A percentile compares a stretch with the other conserved stretches of the same genome.
Conservation (phyloP, 1,284 basidiomycete genomes). For the Malassezia cuniculi region DNA sequence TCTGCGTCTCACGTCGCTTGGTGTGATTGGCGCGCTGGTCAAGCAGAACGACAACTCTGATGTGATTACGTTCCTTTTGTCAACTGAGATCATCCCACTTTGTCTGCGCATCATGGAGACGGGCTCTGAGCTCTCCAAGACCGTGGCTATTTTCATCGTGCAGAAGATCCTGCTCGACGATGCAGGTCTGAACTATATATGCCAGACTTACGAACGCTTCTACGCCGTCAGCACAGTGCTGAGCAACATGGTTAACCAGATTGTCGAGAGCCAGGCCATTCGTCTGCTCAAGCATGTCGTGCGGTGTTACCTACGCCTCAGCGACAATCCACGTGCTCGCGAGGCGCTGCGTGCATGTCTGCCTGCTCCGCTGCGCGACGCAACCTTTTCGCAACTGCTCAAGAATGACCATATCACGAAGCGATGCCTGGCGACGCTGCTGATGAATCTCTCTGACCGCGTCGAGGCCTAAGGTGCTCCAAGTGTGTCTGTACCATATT, state of each 20-base stretch:
- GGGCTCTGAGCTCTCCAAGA: conserved; percentile 96
- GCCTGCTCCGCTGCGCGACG: conserved; percentile 88
- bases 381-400: conserved; percentile 77
- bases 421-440: conserved; percentile 81
- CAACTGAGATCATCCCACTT: conserved; percentile 97
- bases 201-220: conserved; percentile 97
- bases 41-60: conserved; percentile 93
- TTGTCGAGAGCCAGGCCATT: conserved; percentile 80
- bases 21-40: conserved; percentile 95
- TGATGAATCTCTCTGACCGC: conserved; percentile 65
- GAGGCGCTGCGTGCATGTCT: conserved; percentile 91
- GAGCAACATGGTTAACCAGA: conserved; percentile 87
- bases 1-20: conserved; percentile 86
- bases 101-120: conserved; percentile 99
- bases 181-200: conserved; percentile 94
- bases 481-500: not conserved
- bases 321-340: conserved; percentile 90
- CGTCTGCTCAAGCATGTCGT: conserved; percentile 95
- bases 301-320: conserved; percentile 85
- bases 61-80: conserved; percentile 96
- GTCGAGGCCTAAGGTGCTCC: conserved; percentile 34
- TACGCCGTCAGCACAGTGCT: conserved; percentile 97
- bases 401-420: conserved; percentile 49
- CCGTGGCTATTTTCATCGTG: conserved; percentile 98
- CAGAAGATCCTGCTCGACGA: conserved; percentile 98